These are phyloP conservation scores for Lepidium campestre DNA, from an alignment of 441 rosid species.

Conservation along the genomic window DNA sequence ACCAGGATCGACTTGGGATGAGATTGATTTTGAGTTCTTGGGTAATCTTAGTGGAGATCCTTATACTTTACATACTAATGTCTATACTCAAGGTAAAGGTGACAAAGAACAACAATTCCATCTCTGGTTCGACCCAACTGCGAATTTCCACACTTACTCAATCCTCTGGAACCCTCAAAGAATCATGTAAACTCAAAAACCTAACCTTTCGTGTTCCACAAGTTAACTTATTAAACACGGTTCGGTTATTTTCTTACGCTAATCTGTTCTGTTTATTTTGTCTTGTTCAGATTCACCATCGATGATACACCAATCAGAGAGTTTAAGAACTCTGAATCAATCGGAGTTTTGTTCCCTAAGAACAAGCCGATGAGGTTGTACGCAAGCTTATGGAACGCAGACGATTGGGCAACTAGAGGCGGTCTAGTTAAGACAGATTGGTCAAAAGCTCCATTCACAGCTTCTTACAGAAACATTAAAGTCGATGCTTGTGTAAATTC, in stretches of 20 bases:
- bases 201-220: neutral
- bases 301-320: slow-evolving; percentile 60
- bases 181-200: slow-evolving; percentile 25
- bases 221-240: neutral
- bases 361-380: slow-evolving; percentile 48
- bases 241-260: neutral
- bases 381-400: slow-evolving; percentile 64
- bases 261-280: neutral
- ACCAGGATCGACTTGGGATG: slow-evolving; percentile 52
- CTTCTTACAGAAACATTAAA: slow-evolving; percentile 40
- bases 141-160: slow-evolving; percentile 31
- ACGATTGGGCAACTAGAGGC: slow-evolving; percentile 59
- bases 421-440: slow-evolving; percentile 59
- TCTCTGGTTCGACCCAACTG: slow-evolving; percentile 31
- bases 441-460: slow-evolving; percentile 50
- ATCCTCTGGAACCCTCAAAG: slow-evolving; percentile 52
- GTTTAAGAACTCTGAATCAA: slow-evolving; percentile 49
- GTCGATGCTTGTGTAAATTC: slow-evolving; percentile 43
- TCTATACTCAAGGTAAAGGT: slow-evolving; percentile 48
- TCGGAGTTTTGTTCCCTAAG: slow-evolving; percentile 46
- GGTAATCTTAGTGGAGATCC: slow-evolving; percentile 57
- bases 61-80: slow-evolving; percentile 50
- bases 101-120: slow-evolving; percentile 38
- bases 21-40: slow-evolving; percentile 60
- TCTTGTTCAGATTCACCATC: slow-evolving; percentile 42